A percentile compares a stretch with the other conserved stretches of the same genome.
Conservation (phyloP, 2,329 filamentous ascomycete species). For the Monilinia laxa region DNA sequence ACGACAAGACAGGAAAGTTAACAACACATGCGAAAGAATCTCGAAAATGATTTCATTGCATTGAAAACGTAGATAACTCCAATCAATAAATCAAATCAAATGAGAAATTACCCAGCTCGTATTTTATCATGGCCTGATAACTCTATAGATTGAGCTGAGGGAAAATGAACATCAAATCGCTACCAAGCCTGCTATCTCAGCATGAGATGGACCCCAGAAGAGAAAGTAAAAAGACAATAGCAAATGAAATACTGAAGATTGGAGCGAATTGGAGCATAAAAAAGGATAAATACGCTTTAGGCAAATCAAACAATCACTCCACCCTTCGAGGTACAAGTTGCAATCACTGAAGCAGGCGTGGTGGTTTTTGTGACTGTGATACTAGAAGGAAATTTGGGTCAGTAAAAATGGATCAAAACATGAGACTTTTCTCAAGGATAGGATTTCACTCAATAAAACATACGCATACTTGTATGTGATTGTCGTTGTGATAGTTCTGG, state of each 20-base stretch:
- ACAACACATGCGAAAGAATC: not conserved
- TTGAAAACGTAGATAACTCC: not conserved
- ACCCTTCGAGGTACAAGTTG: slow-evolving; percentile 15
- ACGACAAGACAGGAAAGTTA: too few species aligned
- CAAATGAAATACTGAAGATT: not conserved
- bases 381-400: not conserved
- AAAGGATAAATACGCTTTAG: not conserved
- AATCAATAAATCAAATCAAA: too few species aligned
- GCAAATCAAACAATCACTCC: slow-evolving; percentile 6
- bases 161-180: not conserved
- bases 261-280: too few species aligned
- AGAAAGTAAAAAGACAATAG: not conserved
- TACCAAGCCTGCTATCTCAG: not conserved
- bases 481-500: slow-evolving; percentile 4
- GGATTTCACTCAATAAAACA: slow-evolving; percentile 1
- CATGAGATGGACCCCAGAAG: not conserved
- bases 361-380: slow-evolving; percentile 19
- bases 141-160: not conserved
- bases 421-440: not conserved
- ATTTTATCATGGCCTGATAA: not conserved
- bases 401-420: not conserved
- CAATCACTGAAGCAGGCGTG: slow-evolving; percentile 13
- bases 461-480: slow-evolving; percentile 19
- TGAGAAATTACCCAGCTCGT: not conserved
- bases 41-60: not conserved